phyloP scores from a whole-genome alignment of 306 rosid species.

The Prunus fruticosa region DNA sequence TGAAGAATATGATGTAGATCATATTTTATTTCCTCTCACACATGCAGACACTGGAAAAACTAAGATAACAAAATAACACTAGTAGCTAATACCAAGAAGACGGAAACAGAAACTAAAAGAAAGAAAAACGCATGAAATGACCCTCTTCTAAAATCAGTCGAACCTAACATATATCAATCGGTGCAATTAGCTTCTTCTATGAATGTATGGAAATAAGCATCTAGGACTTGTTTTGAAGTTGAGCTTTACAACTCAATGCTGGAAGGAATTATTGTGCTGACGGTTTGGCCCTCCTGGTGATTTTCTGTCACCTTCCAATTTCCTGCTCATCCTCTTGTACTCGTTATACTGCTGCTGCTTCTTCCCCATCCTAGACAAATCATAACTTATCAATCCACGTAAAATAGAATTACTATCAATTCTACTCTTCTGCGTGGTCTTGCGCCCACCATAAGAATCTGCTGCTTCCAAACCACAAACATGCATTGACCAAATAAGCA shows the following conservation, averaged over 20 bases:
- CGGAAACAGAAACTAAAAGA: not conserved
- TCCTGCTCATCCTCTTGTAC: not conserved
- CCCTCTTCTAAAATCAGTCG: not conserved
- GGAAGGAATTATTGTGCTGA: not conserved
- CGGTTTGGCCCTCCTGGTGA: constrained; percentile 13
- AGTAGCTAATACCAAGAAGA: not conserved
- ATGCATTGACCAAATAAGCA: constrained; percentile 13
- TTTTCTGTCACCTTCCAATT: not conserved
- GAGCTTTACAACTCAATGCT: not conserved
- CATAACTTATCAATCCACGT: not conserved
- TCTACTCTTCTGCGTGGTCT: constrained; percentile 7
- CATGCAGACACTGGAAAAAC: not conserved
- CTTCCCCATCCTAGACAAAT: not conserved
- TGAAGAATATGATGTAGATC: not conserved
- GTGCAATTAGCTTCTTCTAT: not conserved
- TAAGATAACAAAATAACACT: not conserved
- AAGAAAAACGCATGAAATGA: not conserved
- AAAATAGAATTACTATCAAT: not conserved
- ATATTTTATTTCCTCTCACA: not conserved
- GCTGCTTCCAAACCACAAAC: constrained; percentile 5
- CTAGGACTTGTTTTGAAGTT: not conserved
- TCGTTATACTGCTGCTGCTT: not conserved
- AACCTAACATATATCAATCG: not conserved
- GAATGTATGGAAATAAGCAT: not conserved
- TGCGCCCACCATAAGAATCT: not conserved